Evolutionary conservation across 2,329 filamentous ascomycete genomes (phyloP), one percentile per base, ranked within the genome.

Genomic region (Colletotrichum sp.): DNA sequence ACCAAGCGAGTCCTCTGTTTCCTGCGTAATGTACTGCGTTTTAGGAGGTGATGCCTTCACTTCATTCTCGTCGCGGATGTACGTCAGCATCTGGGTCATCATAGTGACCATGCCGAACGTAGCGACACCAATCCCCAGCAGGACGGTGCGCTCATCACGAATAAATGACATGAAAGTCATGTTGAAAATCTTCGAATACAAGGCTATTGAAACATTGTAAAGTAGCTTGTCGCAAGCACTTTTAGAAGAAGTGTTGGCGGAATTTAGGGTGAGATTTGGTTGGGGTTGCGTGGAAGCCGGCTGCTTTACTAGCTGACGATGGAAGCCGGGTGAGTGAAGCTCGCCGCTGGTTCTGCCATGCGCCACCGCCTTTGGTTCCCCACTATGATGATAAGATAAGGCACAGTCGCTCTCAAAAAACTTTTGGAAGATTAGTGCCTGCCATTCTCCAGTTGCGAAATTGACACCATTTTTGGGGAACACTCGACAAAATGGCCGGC

Each of bases 21-120:
- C 92, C 82, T 95, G 92, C 16, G 92, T 94, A 77, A 95, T 94
- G 81, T 94, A 94, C 78, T 93, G 91, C 66, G 93, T 91, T 81
- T 93, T 93, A 43, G 92, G 92, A 75, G 92, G 90, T 48, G 87
- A 81, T 43, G 91, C 89, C 75, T 91, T 91, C 80, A 97, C 90
- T 82, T 92, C 89, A 77, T 93, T 93, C 69, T 92, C 88, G 79
- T 92, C 87, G 78, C 92, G 89, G 78, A 93, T 91, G 70, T 89
- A 85, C 73, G 86, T 86, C 59, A 96, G 90, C 70, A 90, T 87
- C 48, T 87, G 83, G 77, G 89, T 88, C 83, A 95, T 90, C 68
- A 88, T 86, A 74, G 88, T 86, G 71, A 93, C 82, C 76, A 93
- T 85, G 78, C 89, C 83, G 79, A 92, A 90, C 55, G 92, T 88